These are phyloP conservation scores for Chytriomyces confervae DNA, from an alignment of 192 early-diverging fungal species.

Conservation along the genomic window DNA sequence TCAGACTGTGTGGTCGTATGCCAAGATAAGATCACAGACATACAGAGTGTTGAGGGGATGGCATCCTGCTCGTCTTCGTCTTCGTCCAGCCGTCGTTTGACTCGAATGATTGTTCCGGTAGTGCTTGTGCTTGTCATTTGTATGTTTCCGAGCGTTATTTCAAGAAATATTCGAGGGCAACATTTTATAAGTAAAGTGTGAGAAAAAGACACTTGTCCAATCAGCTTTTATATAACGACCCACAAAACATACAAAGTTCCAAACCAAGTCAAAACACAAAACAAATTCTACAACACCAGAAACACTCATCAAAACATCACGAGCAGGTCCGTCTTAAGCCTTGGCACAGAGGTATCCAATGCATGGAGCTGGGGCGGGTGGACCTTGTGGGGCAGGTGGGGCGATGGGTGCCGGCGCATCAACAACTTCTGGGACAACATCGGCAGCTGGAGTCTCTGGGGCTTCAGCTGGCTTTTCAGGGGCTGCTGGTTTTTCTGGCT, in stretches of 20 bases:
- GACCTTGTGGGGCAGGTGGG: background rate
- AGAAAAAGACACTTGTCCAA: no score
- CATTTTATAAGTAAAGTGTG: no score
- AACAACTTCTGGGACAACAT: background rate
- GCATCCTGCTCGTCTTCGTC: background rate
- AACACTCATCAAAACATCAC: background rate
- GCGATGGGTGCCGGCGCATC: background rate
- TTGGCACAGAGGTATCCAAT: background rate
- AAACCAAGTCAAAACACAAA: background rate
- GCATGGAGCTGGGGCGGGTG: background rate
- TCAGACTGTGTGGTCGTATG: background rate
- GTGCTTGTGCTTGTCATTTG: no score
- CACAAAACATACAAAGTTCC: no score
- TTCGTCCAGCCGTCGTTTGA: slow-evolving; percentile 12
- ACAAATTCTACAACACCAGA: background rate
- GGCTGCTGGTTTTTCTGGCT: no score
- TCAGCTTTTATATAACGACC: no score
- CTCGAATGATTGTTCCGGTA: background rate
- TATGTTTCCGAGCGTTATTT: no score
- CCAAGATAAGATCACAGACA: background rate
- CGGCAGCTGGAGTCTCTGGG: background rate
- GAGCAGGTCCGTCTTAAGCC: background rate
- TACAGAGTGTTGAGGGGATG: slow-evolving; percentile 8
- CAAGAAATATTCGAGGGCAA: no score
- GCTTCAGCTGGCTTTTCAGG: background rate